Conservation (phyloP, 1,139 yeast species). For the Candida tropicalis region DNA sequence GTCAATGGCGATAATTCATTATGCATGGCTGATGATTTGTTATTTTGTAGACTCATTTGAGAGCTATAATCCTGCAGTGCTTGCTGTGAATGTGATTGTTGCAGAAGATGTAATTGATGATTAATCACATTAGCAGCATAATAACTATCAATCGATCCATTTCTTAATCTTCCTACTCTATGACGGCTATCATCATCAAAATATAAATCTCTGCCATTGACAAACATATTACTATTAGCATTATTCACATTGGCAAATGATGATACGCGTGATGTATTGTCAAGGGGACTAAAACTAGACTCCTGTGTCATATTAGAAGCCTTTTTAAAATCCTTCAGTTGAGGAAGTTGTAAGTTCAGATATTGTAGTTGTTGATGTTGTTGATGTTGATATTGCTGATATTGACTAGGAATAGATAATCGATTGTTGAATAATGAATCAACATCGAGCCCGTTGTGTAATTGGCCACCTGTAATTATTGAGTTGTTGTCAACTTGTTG, state of each 20-base stretch:
- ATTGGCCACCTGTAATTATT: constrained; percentile 14
- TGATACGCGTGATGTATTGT: constrained; percentile 16
- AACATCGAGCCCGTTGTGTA: constrained; percentile 13
- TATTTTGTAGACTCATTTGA: constrained; percentile 8
- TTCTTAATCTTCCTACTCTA: constrained; percentile 17
- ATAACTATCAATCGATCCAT: constrained; percentile 21
- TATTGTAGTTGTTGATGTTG: constrained; percentile 7
- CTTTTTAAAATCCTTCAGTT: constrained; percentile 4
- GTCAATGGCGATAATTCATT: constrained; percentile 47
- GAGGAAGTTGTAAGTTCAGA: constrained; percentile 3
- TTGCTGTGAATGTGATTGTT: constrained; percentile 5
- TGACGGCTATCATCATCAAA: constrained; percentile 17
- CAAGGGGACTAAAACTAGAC: constrained; percentile 14
- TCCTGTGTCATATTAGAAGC: constrained; percentile 9
- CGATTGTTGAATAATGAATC: constrained; percentile 14
- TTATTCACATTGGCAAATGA: constrained; percentile 14
- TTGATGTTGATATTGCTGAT: constrained; percentile 8
- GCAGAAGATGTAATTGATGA: constrained; percentile 13
- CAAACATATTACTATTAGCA: constrained; percentile 8
- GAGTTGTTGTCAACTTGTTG: constrained; percentile 18
- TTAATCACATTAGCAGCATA: constrained; percentile 19
- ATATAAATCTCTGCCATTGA: constrained; percentile 14
- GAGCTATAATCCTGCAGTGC: constrained; percentile 10
- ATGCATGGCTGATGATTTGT: constrained; percentile 11
- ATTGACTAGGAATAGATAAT: constrained; percentile 13